Percentiles rank a stretch among this genome's conserved stretches.
Evolutionary conservation across 306 rosid species (phyloP).

Genomic region (Arachis stenosperma): DNA sequence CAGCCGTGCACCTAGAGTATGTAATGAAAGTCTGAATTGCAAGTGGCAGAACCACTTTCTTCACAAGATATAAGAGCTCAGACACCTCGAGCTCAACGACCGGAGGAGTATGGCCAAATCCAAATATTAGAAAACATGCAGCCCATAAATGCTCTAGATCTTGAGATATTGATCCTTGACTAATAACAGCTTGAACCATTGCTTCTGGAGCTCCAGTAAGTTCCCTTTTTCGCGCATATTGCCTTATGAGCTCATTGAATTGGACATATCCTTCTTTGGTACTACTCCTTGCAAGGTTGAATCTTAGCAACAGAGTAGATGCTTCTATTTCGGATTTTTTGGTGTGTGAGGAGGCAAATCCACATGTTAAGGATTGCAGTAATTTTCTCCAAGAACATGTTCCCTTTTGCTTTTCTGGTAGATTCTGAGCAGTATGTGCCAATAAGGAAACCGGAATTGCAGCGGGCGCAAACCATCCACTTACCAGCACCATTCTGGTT

Average conservation of each 20-base stretch:
- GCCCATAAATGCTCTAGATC: slow-evolving; percentile 81
- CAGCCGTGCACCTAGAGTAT: slow-evolving; percentile 76
- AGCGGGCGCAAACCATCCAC: slow-evolving; percentile 89
- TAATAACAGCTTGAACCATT: slow-evolving; percentile 75
- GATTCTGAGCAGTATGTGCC: slow-evolving; percentile 72
- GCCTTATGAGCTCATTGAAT: slow-evolving; percentile 66
- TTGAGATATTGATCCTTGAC: slow-evolving; percentile 61
- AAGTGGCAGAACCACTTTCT: slow-evolving; percentile 73
- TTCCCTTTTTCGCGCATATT: slow-evolving; percentile 70
- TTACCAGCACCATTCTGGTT: slow-evolving; percentile 79
- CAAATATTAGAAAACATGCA: slow-evolving; percentile 79
- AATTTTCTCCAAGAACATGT: slow-evolving; percentile 60
- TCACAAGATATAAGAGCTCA: slow-evolving; percentile 66
- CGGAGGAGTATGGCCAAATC: slow-evolving; percentile 70
- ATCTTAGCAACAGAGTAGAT: slow-evolving; percentile 77
- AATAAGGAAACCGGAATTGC: slow-evolving; percentile 70
- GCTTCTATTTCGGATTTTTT: slow-evolving; percentile 85
- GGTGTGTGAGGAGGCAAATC: slow-evolving; percentile 61
- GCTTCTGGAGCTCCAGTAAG: slow-evolving; percentile 65
- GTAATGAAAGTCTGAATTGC: slow-evolving; percentile 76
- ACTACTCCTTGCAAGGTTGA: slow-evolving; percentile 71
- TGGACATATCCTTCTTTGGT: slow-evolving; percentile 66
- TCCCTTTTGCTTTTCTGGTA: slow-evolving; percentile 58
- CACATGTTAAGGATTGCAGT: slow-evolving; percentile 62
- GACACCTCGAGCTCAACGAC: slow-evolving; percentile 74